phyloP scores from a whole-genome alignment of 768 basidiomycete genomes.

The Dioszegia hungarica region DNA sequence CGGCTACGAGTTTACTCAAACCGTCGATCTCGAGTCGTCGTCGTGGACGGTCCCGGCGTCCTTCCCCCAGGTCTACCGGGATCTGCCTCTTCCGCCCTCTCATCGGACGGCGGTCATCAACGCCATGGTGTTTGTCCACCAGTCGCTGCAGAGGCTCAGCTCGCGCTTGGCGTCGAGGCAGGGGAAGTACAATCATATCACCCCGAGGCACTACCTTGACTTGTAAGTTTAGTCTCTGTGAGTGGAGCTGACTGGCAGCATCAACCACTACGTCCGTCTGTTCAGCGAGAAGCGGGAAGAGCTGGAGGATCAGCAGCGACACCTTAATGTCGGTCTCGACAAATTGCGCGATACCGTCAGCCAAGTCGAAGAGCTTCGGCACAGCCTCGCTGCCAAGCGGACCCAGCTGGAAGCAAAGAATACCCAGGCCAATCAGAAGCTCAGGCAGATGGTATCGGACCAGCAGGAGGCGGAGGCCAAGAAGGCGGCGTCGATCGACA shows the following conservation, averaged over 20 bases:
- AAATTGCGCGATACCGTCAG: constrained; percentile 93
- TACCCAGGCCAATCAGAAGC: constrained; percentile 91
- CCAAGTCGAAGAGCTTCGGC: constrained; percentile 92
- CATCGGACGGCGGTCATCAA: constrained; percentile 91
- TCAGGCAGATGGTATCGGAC: constrained; percentile 95
- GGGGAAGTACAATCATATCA: constrained; percentile 94
- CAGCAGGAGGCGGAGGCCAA: constrained; percentile 99
- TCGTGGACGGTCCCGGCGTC: constrained; percentile 71
- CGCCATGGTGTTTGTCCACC: constrained; percentile 85
- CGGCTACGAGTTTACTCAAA: constrained; percentile 90
- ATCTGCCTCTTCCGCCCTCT: constrained; percentile 74
- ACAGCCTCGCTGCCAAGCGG: constrained; percentile 89
- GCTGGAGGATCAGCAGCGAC: constrained; percentile 95
- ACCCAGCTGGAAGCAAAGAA: constrained; percentile 89
- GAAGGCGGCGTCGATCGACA: constrained; percentile 91
- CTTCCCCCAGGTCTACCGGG: constrained; percentile 86
- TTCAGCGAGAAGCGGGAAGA: constrained; percentile 96
- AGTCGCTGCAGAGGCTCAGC: constrained; percentile 83
- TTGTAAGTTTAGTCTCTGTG: constrained; percentile 63
- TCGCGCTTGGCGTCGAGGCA: constrained; percentile 80
- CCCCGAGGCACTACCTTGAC: constrained; percentile 95
- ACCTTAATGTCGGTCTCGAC: constrained; percentile 95
- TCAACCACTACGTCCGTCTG: constrained; percentile 92
- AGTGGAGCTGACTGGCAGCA: constrained; percentile 54
- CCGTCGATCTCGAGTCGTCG: constrained; percentile 82